These are phyloP conservation scores for Hansenula sp. DNA, from an alignment of 1,139 yeast genomes.

Conservation along the genomic window DNA sequence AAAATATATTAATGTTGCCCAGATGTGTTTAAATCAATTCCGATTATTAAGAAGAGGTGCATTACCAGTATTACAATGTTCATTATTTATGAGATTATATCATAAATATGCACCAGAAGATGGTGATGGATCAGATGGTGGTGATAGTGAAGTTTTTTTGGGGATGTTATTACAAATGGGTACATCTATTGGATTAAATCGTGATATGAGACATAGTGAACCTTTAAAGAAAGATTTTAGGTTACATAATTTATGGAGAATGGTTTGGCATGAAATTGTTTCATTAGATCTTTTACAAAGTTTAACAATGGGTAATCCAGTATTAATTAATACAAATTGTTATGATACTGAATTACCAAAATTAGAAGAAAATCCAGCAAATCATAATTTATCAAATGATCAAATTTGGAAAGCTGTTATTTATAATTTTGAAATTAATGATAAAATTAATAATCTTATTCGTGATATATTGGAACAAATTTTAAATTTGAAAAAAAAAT, in stretches of 20 bases:
- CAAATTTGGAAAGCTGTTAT: constrained; percentile 19
- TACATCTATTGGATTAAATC: constrained; percentile 44
- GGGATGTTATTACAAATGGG: constrained; percentile 47
- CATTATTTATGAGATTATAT: constrained; percentile 39
- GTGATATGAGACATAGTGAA: constrained; percentile 40
- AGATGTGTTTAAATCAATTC: constrained; percentile 49
- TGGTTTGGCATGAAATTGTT: constrained; percentile 48
- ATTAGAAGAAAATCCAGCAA: constrained; percentile 10
- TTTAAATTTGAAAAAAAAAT: constrained; percentile 17
- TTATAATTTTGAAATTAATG: constrained; percentile 15
- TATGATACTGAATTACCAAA: constrained; percentile 37
- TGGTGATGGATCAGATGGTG: constrained; percentile 46
- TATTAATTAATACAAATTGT: constrained; percentile 27
- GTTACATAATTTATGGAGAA: constrained; percentile 31
- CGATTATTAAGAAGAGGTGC: constrained; percentile 43
- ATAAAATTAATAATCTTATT: constrained; percentile 18
- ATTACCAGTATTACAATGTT: constrained; percentile 44
- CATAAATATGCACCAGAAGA: constrained; percentile 47
- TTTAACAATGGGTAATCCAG: constrained; percentile 38
- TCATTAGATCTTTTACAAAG: constrained; percentile 33
- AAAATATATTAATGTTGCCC: constrained; percentile 44
- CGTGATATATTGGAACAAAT: constrained; percentile 21
- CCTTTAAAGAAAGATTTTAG: constrained; percentile 30
- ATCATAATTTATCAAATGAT: constrained; percentile 9
- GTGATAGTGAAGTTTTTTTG: constrained; percentile 40